phyloP scores from a whole-genome alignment of 139 green algal genomes.

The Pseudopediastrum boryanum region DNA sequence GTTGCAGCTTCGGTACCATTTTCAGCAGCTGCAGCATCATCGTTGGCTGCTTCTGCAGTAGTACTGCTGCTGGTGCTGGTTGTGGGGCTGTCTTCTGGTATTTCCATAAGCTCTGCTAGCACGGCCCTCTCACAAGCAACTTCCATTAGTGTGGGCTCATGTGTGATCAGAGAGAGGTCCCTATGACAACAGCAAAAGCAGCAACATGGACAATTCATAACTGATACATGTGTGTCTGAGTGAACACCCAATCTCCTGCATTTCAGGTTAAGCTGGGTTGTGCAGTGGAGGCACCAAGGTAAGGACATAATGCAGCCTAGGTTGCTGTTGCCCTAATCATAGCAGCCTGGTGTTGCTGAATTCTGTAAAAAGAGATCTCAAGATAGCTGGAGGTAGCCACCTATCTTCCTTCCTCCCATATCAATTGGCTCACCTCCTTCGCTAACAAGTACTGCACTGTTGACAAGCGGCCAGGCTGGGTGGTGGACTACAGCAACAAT shows the following conservation, averaged over 20 bases:
- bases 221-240: not conserved
- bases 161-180: slow-evolving; percentile 26
- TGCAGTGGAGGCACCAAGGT: not conserved
- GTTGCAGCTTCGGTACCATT: slow-evolving; percentile 2
- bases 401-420: no score
- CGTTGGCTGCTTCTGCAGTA: not conserved
- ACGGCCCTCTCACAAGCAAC: slow-evolving; percentile 22
- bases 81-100: not conserved
- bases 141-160: slow-evolving; percentile 29
- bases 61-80: no score
- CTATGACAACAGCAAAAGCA: slow-evolving; percentile 8
- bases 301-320: not conserved
- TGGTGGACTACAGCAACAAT: no score
- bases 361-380: slow-evolving; percentile 9
- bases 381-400: not conserved
- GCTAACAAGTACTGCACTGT: no score
- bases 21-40: not conserved
- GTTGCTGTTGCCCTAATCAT: not conserved
- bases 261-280: not conserved
- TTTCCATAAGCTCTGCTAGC: slow-evolving; percentile 1
- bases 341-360: slow-evolving; percentile 19
- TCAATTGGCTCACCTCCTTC: no score
- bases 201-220: not conserved
- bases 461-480: no score
- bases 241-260: not conserved